Conservation (phyloP, 345 rosid genomes). For the Ailanthus altissimus region DNA sequence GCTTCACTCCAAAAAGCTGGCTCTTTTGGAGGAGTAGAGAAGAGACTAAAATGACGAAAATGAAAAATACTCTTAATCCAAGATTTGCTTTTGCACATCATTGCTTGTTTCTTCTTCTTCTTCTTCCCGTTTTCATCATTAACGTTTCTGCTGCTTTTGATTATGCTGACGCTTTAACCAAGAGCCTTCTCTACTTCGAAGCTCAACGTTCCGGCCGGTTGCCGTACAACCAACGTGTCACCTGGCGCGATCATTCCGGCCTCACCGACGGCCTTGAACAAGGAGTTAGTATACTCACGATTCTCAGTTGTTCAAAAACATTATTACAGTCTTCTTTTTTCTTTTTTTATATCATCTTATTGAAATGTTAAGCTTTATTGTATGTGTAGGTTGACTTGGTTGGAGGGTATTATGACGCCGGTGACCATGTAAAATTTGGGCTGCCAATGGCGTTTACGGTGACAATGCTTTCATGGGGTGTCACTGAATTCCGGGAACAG, state of each 20-base stretch:
- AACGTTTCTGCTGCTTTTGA: conserved; percentile 33
- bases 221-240: conserved; percentile 79
- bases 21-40: conserved; percentile 27
- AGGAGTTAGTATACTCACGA: conserved; percentile 55
- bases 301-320: neutral
- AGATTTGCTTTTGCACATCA: conserved; percentile 6
- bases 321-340: neutral
- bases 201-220: conserved; percentile 90
- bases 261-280: conserved; percentile 93
- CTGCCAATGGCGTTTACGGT: conserved; percentile 97
- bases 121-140: conserved; percentile 17
- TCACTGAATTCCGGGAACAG: conserved; percentile 64
- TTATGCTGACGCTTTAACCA: conserved; percentile 73
- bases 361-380: neutral
- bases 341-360: neutral
- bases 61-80: neutral
- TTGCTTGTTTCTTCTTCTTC: conserved; percentile 4
- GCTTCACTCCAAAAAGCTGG: conserved; percentile 20
- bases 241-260: conserved; percentile 95
- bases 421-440: conserved; percentile 94
- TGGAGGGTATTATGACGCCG: conserved; percentile 96
- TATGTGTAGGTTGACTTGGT: conserved; percentile 79
- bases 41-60: conserved; percentile 10
- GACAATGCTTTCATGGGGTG: conserved; percentile 91
- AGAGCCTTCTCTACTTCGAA: conserved; percentile 92